Percentiles rank a stretch among this genome's conserved stretches.
Conservation (phyloP, 208 protist genomes). For the Wallacemonas sp. region DNA sequence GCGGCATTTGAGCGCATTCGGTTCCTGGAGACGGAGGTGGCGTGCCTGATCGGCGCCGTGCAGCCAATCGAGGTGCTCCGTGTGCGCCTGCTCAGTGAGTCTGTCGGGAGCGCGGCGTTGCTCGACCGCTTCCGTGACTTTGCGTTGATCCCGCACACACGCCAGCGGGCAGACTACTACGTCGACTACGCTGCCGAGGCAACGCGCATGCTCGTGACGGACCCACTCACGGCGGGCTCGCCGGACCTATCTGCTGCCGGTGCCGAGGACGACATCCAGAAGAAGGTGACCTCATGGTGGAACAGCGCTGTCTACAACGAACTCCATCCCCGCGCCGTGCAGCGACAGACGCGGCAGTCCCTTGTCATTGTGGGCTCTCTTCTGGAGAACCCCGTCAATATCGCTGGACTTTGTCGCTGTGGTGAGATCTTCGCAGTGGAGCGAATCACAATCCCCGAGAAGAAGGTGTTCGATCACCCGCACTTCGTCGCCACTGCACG, state of each 20-base stretch:
- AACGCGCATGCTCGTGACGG: conserved; percentile 43
- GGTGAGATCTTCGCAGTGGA: conserved; percentile 88
- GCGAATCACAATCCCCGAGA: conserved; percentile 69
- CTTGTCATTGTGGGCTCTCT: conserved; percentile 84
- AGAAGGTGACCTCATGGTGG: conserved; percentile 89
- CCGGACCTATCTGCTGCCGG: conserved; percentile 9
- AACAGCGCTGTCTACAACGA: conserved; percentile 86
- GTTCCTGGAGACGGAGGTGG: conserved; percentile 70
- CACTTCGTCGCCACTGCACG: conserved; percentile 87
- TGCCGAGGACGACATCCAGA: conserved; percentile 74
- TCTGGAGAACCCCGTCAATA: conserved; percentile 87
- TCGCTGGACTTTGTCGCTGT: conserved; percentile 87
- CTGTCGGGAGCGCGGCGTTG: conserved; percentile 10
- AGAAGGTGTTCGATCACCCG: conserved; percentile 80
- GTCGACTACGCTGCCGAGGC: conserved; percentile 80
- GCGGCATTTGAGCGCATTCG: conserved; percentile 81
- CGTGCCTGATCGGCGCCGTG: conserved; percentile 56
- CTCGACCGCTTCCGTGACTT: conserved; percentile 50
- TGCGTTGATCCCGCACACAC: conserved; percentile 68
- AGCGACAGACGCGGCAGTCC: conserved; percentile 42
- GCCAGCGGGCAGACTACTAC: conserved; percentile 43
- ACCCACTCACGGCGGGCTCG: conserved; percentile 20
- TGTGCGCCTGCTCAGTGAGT: conserved; percentile 23
- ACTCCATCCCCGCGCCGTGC: conserved; percentile 78
- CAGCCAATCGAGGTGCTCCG: conserved; percentile 68